Conservation (phyloP, 495 filamentous ascomycete genomes). For the Podospora appendiculata region DNA sequence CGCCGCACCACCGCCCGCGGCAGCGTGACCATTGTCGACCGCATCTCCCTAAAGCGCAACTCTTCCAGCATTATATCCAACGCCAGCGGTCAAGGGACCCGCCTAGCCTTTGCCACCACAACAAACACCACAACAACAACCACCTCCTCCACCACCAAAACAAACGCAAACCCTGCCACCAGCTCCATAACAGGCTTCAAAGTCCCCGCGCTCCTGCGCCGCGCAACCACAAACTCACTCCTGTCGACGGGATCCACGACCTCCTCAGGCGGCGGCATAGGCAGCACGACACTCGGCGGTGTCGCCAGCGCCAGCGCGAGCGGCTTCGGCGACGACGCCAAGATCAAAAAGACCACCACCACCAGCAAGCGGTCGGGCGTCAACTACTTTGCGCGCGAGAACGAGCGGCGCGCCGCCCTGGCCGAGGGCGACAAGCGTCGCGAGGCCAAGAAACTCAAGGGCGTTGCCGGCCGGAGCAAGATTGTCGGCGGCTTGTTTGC, state of each 20-base stretch:
- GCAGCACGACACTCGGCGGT: conserved; percentile 16
- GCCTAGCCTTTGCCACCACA: conserved; percentile 57
- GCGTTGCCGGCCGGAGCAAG: conserved; percentile 41
- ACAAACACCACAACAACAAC: conserved; percentile 8
- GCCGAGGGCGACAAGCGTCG: conserved; percentile 55
- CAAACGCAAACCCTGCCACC: conserved; percentile 29
- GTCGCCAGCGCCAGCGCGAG: background rate
- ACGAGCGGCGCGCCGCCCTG: conserved; percentile 49
- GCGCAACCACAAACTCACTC: conserved; percentile 59
- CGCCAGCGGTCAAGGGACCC: conserved; percentile 1
- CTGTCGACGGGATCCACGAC: conserved; percentile 21
- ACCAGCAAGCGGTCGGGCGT: conserved; percentile 53
- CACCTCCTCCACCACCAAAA: background rate
- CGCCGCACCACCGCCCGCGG: conserved; percentile 32
- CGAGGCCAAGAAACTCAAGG: conserved; percentile 61
- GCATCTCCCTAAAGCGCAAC: conserved; percentile 67
- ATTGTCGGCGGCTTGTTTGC: conserved; percentile 46
- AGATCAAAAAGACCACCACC: conserved; percentile 64
- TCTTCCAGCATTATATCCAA: conserved; percentile 38
- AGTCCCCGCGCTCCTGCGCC: conserved; percentile 70
- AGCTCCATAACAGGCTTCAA: conserved; percentile 46
- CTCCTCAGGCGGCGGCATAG: background rate
- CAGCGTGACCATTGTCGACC: conserved; percentile 55
- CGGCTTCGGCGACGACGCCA: background rate
- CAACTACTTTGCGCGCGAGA: conserved; percentile 76